Percentiles rank a stretch among this genome's conserved stretches.
These are phyloP conservation scores for Durio zibethinus DNA, from an alignment of 345 rosid genomes.

Conservation along the genomic window DNA sequence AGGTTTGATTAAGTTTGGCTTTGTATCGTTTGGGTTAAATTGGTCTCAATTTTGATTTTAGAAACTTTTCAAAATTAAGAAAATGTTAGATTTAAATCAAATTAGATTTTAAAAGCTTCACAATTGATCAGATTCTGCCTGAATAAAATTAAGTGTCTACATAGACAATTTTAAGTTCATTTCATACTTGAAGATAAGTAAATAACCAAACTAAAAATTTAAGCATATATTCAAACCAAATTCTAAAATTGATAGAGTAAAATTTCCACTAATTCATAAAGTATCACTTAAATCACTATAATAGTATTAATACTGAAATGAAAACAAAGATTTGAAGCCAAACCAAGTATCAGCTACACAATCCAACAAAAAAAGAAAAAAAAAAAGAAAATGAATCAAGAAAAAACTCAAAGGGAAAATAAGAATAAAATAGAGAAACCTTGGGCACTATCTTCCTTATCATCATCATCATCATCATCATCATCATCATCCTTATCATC, in stretches of 20 bases:
- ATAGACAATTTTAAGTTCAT: neutral
- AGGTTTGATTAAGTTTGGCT: no score
- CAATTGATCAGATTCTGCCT: no score
- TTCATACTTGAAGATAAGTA: no score
- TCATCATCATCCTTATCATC: slow-evolving; percentile 66
- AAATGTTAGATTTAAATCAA: no score
- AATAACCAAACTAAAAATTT: neutral
- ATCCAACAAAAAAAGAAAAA: neutral
- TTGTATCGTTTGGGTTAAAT: no score
- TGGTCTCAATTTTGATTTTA: no score
- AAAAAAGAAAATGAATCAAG: neutral
- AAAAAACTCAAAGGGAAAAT: neutral
- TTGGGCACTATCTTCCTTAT: slow-evolving; percentile 51
- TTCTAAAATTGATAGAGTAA: neutral
- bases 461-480: slow-evolving; percentile 66
- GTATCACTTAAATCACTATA: neutral
- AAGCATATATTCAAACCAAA: neutral
- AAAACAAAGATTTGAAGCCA: neutral
- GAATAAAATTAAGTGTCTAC: no score
- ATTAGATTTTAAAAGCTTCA: no score
- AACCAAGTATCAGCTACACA: neutral
- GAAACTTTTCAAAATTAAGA: no score
- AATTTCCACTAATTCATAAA: neutral
- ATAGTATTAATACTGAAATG: neutral
- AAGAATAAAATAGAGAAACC: slow-evolving; percentile 30